Evolutionary conservation across 164 flowering plant genomes (phyloP), one percentile per base, ranked within the genome.

Genomic region (Liquidambar formosana): DNA sequence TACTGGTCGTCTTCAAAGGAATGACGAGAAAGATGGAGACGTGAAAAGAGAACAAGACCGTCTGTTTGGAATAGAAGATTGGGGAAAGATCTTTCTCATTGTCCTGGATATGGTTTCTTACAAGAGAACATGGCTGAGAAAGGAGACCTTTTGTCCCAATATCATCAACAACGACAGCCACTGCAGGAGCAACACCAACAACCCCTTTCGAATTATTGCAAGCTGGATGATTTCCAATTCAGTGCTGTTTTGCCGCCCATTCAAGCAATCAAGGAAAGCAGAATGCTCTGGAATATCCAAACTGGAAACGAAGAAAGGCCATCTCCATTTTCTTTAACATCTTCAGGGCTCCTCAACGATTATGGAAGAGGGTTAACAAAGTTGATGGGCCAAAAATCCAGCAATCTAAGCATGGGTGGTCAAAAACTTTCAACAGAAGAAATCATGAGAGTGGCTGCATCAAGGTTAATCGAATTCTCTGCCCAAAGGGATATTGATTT

Each of bases 381-480:
- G 57, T 4, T 68, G 72, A 68, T 59, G 25, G 10, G 44, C 14
- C 43, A 61, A 14, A 58, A 25, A 3, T n/a, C 11, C 3, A 25
- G 57, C 47, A 25, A 49, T n/a, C 12, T 18, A 26, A 25, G 28
- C 52, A 43, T 1, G 2, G 65, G 44, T 0, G n/a, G n/a, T 11
- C 21, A 61, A 54, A 76, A 63, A 48, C 27, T 78, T 8, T 74
- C 82, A 5, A 67, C 74, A 0, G 78, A 69, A 45, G 84, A 78
- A 27, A 72, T 76, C 67, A 53, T 81, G 45, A 78, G 71, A 69
- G 57, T 74, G 3, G 80, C 82, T n/a, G 82, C 73, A 67, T 75
- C 73, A 44, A 67, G 79, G 49, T 79, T 70, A 62, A 33, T 82
- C 0, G 67, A 79, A 6, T 72, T 72, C 61, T 77, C 73, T 19